These are phyloP conservation scores for Syzygium aqueum DNA, from an alignment of 345 rosid species.

Conservation along the genomic window DNA sequence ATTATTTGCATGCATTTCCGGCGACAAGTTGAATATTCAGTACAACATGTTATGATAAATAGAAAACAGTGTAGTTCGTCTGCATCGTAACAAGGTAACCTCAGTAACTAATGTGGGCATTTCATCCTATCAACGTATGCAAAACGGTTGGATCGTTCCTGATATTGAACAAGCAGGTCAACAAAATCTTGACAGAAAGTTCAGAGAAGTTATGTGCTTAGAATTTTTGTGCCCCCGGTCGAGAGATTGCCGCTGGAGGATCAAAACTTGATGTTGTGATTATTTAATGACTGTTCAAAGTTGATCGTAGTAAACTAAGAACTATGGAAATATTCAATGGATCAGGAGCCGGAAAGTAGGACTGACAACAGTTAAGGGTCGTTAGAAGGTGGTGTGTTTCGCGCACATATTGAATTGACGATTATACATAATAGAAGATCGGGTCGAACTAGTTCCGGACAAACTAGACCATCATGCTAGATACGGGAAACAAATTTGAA, in stretches of 20 bases:
- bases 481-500: not conserved
- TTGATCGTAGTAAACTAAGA: not conserved
- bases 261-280: not conserved
- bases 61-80: not conserved
- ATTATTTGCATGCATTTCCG: not conserved
- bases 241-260: not conserved
- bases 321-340: too few relatives aligned
- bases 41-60: not conserved
- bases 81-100: not conserved
- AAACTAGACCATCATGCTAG: not conserved
- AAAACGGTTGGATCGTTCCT: not conserved
- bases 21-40: not conserved
- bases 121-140: not conserved
- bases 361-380: not conserved
- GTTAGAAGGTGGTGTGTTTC: not conserved
- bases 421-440: not conserved
- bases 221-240: too few relatives aligned
- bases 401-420: not conserved
- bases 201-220: too few relatives aligned
- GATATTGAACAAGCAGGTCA: too few relatives aligned
- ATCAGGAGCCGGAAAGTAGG: not conserved
- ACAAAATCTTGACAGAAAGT: too few relatives aligned
- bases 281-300: not conserved
- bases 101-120: not conserved
- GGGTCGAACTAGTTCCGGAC: not conserved